These are phyloP conservation scores for Hymenoscyphus infarciens DNA, from an alignment of 2,329 filamentous ascomycete species.

Conservation along the genomic window DNA sequence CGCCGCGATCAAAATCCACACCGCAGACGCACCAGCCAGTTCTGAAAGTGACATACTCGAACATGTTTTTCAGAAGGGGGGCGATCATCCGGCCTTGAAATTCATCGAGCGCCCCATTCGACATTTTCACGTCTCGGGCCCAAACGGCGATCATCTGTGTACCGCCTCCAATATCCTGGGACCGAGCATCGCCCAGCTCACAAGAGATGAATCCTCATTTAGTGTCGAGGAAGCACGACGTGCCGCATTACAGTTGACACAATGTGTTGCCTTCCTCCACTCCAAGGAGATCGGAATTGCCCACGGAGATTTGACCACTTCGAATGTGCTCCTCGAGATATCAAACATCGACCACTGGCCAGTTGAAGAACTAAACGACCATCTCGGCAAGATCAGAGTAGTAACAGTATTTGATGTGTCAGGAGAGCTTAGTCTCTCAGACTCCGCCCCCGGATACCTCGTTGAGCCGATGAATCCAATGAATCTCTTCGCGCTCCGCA, in stretches of 20 bases:
- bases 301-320: slow-evolving; percentile 13
- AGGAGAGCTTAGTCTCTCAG: not conserved
- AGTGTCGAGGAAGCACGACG: not conserved
- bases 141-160: slow-evolving; percentile 43
- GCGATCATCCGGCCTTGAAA: not conserved
- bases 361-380: not conserved
- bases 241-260: not conserved
- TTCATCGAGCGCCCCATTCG: not conserved
- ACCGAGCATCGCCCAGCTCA: slow-evolving; percentile 9
- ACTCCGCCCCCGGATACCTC: not conserved
- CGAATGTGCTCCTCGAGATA: slow-evolving; percentile 12
- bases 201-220: not conserved
- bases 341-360: not conserved
- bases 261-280: not conserved
- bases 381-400: not conserved
- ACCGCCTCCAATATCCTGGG: slow-evolving; percentile 36
- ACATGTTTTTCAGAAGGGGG: not conserved
- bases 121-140: slow-evolving; percentile 31
- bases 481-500: slow-evolving; percentile 5
- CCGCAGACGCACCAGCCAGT: slow-evolving; percentile 14
- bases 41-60: too few relatives aligned
- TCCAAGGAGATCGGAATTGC: slow-evolving; percentile 2
- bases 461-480: slow-evolving; percentile 1
- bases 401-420: not conserved
- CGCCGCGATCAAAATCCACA: slow-evolving; percentile 18